These are phyloP conservation scores for Apocynum venetum DNA, from an alignment of 257 asterid genomes.

Conservation along the genomic window DNA sequence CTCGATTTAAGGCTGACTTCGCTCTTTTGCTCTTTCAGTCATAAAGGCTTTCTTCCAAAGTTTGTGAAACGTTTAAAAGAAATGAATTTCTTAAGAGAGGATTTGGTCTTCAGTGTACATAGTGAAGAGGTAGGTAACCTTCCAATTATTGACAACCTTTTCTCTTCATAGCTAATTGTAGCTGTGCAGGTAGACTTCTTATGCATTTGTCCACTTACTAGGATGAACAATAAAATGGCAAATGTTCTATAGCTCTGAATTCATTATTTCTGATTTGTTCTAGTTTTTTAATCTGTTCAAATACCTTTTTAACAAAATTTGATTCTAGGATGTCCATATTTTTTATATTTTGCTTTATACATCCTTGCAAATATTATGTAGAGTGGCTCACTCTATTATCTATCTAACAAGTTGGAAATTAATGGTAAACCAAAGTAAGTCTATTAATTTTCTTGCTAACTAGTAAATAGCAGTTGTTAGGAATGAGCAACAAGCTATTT, in stretches of 20 bases:
- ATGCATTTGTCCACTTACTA: not conserved
- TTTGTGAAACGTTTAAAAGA: slow-evolving; percentile 67
- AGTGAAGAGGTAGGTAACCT: slow-evolving; percentile 68
- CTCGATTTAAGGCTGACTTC: not conserved
- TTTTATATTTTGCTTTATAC: not conserved
- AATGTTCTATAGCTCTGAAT: not conserved
- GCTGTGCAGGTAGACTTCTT: not conserved
- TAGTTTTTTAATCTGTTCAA: not conserved
- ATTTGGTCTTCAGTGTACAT: slow-evolving; percentile 71
- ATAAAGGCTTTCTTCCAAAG: slow-evolving; percentile 76
- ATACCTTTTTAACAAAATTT: not conserved
- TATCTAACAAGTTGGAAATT: not conserved
- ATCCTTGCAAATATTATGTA: not conserved
- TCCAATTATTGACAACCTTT: slow-evolving; percentile 3
- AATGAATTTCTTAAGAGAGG: slow-evolving; percentile 78
- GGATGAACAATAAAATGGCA: not conserved
- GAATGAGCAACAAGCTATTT: not conserved
- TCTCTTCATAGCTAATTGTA: not conserved
- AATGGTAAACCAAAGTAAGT: not conserved
- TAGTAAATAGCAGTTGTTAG: not conserved
- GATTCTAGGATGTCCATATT: not conserved
- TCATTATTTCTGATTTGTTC: not conserved
- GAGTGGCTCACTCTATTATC: not conserved
- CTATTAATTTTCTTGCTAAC: not conserved
- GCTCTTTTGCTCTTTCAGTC: slow-evolving; percentile 44